phyloP scores from a whole-genome alignment of 139 green algal genomes.

The Tetraselmis striata region DNA sequence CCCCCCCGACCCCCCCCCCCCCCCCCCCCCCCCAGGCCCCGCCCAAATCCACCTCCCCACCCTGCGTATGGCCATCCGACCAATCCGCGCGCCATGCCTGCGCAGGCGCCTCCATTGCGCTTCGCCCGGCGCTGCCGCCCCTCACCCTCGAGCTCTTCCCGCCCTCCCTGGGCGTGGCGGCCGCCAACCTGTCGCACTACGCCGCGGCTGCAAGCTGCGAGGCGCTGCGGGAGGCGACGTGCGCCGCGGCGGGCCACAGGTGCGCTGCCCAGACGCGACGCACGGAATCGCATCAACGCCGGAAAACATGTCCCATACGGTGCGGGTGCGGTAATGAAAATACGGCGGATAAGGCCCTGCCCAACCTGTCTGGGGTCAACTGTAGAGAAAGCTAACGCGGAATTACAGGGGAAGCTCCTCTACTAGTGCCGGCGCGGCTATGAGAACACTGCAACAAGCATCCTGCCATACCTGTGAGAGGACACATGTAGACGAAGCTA shows the following conservation, averaged over 20 bases:
- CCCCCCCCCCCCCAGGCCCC: neutral
- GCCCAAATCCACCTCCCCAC: neutral
- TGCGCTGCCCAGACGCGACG: neutral
- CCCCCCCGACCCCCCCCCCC: too few species aligned
- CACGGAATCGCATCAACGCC: too few species aligned
- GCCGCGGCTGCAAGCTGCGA: constrained; percentile 9
- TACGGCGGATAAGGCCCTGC: too few species aligned
- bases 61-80: neutral
- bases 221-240: constrained; percentile 2
- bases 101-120: neutral
- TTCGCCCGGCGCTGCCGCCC: constrained; percentile 9
- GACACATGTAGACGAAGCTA: too few species aligned
- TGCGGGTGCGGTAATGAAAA: too few species aligned
- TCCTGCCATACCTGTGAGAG: too few species aligned
- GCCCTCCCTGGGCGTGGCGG: neutral
- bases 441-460: too few species aligned
- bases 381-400: too few species aligned
- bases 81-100: constrained; percentile 7
- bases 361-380: too few species aligned
- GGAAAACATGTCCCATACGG: too few species aligned
- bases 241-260: constrained; percentile 19
- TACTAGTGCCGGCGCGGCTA: too few species aligned
- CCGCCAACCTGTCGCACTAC: constrained; percentile 5
- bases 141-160: constrained; percentile 20
- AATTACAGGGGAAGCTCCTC: too few species aligned